These are phyloP conservation scores for Coprinopsis strossmayeri DNA, from an alignment of 768 basidiomycete species.

Conservation along the genomic window DNA sequence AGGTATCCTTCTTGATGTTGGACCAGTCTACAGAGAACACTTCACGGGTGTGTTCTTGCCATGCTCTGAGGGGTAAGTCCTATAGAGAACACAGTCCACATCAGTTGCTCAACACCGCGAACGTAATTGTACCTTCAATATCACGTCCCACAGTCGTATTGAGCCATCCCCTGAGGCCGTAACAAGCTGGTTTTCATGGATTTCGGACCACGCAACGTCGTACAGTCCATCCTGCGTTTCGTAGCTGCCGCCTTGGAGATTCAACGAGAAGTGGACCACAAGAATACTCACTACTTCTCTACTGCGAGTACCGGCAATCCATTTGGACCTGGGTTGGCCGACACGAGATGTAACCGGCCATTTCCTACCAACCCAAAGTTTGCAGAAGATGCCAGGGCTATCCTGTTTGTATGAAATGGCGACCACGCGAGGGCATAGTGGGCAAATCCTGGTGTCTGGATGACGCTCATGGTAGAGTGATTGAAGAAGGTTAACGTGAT, in stretches of 20 bases:
- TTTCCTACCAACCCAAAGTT: constrained; percentile 97
- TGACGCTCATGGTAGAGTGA: constrained; percentile 33
- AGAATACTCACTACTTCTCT: constrained; percentile 59
- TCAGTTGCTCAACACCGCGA: not conserved
- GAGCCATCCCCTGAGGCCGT: constrained; percentile 89
- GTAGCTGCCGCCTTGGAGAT: constrained; percentile 46
- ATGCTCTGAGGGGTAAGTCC: constrained; percentile 85
- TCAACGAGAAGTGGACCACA: constrained; percentile 4
- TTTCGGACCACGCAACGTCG: constrained; percentile 92
- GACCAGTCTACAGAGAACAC: constrained; percentile 96
- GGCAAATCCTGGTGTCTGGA: constrained; percentile 75
- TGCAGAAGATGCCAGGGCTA: constrained; percentile 79
- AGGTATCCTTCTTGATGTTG: constrained; percentile 83
- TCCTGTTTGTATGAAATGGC: constrained; percentile 67
- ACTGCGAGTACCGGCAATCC: constrained; percentile 39
- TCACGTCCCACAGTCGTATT: constrained; percentile 84
- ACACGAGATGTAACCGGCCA: constrained; percentile 73
- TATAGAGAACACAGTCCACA: constrained; percentile 23
- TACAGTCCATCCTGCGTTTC: constrained; percentile 88
- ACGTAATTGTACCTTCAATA: constrained; percentile 58
- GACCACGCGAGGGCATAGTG: constrained; percentile 83
- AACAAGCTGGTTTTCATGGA: constrained; percentile 89
- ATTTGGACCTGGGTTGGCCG: constrained; percentile 41
- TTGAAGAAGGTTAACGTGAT: constrained; percentile 14
- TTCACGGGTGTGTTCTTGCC: constrained; percentile 93